Conservation (phyloP, 768 basidiomycete species). For the Suillus fuscotomentosus region DNA sequence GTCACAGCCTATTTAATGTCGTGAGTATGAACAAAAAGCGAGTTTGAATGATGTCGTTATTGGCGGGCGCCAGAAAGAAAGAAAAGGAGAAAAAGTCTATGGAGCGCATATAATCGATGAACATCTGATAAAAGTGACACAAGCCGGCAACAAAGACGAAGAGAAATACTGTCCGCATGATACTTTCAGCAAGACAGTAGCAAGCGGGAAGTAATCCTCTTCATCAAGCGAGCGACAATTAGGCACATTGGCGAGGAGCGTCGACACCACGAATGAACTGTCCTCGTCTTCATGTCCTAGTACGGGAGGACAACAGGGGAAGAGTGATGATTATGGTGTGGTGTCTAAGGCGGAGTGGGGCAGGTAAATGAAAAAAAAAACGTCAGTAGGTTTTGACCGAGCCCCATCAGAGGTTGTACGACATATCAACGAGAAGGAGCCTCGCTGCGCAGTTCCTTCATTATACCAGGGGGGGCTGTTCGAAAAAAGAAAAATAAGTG, state of each 20-base stretch:
- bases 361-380: too few relatives aligned
- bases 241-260: background rate
- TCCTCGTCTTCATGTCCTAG: background rate
- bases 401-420: background rate
- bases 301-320: too few relatives aligned
- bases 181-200: background rate
- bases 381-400: too few relatives aligned
- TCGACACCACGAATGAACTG: too few relatives aligned
- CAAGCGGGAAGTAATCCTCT: background rate
- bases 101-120: background rate
- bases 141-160: background rate
- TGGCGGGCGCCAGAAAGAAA: background rate
- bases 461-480: too few relatives aligned
- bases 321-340: too few relatives aligned
- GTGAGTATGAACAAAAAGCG: too few relatives aligned
- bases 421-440: too few relatives aligned
- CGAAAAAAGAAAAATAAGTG: background rate
- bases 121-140: too few relatives aligned
- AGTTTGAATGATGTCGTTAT: too few relatives aligned
- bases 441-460: background rate
- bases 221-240: background rate
- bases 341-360: background rate
- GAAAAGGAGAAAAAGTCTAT: too few relatives aligned
- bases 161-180: background rate
- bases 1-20: too few relatives aligned